phyloP scores from a whole-genome alignment of 2,329 filamentous ascomycete species.

The Calonectria fujianensis region DNA sequence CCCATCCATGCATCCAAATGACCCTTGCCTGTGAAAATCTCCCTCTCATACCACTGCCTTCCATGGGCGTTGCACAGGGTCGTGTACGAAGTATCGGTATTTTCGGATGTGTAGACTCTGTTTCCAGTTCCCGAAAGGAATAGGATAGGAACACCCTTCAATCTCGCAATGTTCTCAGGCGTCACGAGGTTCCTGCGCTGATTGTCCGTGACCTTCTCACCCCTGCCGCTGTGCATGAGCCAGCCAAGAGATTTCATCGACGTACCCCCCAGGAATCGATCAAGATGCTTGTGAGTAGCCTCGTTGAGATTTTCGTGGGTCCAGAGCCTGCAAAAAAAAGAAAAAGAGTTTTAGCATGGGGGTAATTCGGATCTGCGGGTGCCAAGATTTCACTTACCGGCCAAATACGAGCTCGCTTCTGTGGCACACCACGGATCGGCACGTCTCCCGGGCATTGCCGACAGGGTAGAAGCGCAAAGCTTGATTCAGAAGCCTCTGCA shows the following conservation, averaged over 20 bases:
- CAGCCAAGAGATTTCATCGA: conserved; percentile 72
- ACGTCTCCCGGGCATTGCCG: conserved; percentile 70
- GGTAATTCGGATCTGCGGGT: conserved; percentile 3
- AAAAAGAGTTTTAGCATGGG: not conserved
- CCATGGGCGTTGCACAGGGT: conserved; percentile 49
- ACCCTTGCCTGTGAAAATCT: conserved; percentile 50
- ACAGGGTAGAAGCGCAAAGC: conserved; percentile 75
- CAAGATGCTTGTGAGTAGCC: conserved; percentile 77
- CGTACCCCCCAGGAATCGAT: conserved; percentile 77
- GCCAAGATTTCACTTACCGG: conserved; percentile 58
- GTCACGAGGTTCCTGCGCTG: conserved; percentile 69
- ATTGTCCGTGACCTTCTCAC: conserved; percentile 72
- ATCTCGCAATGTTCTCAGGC: conserved; percentile 68
- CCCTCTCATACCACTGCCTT: conserved; percentile 51
- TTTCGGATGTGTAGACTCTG: conserved; percentile 50
- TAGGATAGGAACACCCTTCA: conserved; percentile 73
- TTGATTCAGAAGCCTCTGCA: conserved; percentile 74
- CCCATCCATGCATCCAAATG: conserved; percentile 56
- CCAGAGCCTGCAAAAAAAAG: conserved; percentile 63
- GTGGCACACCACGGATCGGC: conserved; percentile 77
- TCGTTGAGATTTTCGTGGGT: conserved; percentile 79
- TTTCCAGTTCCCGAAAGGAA: conserved; percentile 48
- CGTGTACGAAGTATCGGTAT: conserved; percentile 52
- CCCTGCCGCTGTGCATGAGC: conserved; percentile 73
- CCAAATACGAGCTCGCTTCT: conserved; percentile 76